Evolutionary conservation across 106 monocot genomes (phyloP).

Genomic region (Allium sativum): DNA sequence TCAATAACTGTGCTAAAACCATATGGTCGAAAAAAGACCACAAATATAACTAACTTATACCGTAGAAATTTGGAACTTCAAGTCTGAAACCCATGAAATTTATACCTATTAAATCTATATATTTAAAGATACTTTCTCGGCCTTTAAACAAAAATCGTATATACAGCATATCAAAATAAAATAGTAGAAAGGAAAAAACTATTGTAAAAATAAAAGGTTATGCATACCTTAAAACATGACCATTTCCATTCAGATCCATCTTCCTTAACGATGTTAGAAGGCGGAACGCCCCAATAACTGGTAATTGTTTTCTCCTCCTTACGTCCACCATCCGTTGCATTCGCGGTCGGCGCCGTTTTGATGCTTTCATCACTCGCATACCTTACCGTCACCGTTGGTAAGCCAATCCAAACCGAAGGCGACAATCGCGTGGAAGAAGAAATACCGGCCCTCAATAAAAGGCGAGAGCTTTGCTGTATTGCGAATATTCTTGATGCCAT

Average conservation of each 20-base stretch:
- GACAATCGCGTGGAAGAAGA: background rate
- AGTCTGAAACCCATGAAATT: too few species aligned
- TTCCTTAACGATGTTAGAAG: slow-evolving; percentile 32
- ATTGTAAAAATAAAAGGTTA: background rate
- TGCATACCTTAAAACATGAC: slow-evolving; percentile 55
- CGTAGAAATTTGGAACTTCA: too few species aligned
- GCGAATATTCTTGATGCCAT: slow-evolving; percentile 16
- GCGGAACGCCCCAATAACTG: slow-evolving; percentile 65
- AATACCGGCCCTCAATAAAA: slow-evolving; percentile 3
- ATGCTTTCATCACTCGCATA: background rate
- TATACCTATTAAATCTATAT: too few species aligned
- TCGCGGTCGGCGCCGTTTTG: background rate
- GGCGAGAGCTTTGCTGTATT: slow-evolving; percentile 8
- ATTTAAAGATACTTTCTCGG: too few species aligned
- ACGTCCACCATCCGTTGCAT: background rate
- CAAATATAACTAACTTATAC: too few species aligned
- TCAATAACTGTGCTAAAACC: too few species aligned
- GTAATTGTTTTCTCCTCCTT: slow-evolving; percentile 22
- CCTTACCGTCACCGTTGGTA: slow-evolving; percentile 1
- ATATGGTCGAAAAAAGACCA: too few species aligned
- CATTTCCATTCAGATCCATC: slow-evolving; percentile 82
- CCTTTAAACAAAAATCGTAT: too few species aligned
- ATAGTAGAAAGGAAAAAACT: background rate
- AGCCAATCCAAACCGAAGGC: background rate
- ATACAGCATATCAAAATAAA: too few species aligned